Evolutionary conservation across 2,329 filamentous ascomycete species (phyloP), one percentile per base, ranked within the genome.

Genomic region (Epichloe aotearoae): DNA sequence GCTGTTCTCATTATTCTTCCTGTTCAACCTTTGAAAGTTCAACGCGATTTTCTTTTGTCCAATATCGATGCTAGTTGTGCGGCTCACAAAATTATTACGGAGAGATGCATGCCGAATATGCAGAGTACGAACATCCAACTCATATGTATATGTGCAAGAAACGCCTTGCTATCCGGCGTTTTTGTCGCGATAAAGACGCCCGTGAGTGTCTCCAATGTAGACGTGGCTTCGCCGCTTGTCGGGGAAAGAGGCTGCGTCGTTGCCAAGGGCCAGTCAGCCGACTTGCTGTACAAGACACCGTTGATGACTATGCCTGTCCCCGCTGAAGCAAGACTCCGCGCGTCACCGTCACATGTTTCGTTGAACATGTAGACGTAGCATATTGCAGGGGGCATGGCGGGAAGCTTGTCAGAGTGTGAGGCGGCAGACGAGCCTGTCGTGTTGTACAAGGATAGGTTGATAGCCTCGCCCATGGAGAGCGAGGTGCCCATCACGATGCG

Each of bases 361-460:
- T 61, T 59, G 39, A 77, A 68, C 44, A 66, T 67, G 20, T 82
- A 73, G 8, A 86, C 58, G 66, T 76, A 87, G 64, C 83, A 88
- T 4, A 75, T 80, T 2, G 74, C 64, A 11, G 69, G 60, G 1
- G 73, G 72, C 48, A 71, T 66, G 15, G 64, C 52, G 0, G 77
- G 76, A 2, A 77, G 62, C 47, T 69, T 69, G 56, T 80, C 78
- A 0, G 71, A 77, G 53, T 77, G 70, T 0, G 75, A 47, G 12
- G 53, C 53, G 14, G 3, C 81, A 2, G 82, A 72, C 1, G 76
- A 69, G 0, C 84, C 84, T 11, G 73, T 69, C 1, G 79, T 83
- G 51, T 71, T 70, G 62, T 77, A 86, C 1, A 58, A 65, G 1
- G 69, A 63, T 7, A 78, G 65, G 57, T 80, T 65, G 53, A 81